These are phyloP conservation scores for Gnomoniopsis smithogilvyi DNA, from an alignment of 2,329 filamentous ascomycete species.

Conservation along the genomic window DNA sequence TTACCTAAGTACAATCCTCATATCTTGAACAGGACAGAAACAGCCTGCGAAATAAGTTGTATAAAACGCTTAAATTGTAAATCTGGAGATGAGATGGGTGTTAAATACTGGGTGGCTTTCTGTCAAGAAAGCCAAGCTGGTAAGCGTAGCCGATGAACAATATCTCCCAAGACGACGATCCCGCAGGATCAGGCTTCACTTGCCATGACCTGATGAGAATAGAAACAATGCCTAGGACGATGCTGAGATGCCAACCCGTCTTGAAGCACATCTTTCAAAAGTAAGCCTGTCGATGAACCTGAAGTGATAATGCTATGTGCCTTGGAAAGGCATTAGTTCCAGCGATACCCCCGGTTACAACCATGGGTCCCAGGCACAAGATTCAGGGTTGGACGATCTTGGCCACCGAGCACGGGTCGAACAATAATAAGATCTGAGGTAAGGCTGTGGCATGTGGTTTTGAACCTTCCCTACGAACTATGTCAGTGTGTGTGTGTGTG, in stretches of 20 bases:
- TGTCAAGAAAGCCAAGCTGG: background rate
- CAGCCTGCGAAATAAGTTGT: background rate
- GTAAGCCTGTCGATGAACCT: slow-evolving; percentile 12
- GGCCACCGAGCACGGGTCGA: slow-evolving; percentile 4
- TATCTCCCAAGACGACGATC: slow-evolving; percentile 3
- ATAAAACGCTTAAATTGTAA: background rate
- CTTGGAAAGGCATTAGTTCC: slow-evolving; percentile 3
- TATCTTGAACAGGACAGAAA: background rate
- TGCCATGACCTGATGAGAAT: slow-evolving; percentile 4
- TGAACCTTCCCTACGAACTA: background rate
- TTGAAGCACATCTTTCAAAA: slow-evolving; percentile 8
- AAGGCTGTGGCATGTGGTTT: background rate
- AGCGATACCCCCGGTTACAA: slow-evolving; percentile 1
- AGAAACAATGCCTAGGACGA: slow-evolving; percentile 8
- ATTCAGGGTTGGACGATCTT: background rate
- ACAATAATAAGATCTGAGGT: background rate
- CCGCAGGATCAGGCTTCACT: slow-evolving; percentile 12
- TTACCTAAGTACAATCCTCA: background rate
- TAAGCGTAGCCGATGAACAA: slow-evolving; percentile 10
- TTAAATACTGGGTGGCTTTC: slow-evolving; percentile 1
- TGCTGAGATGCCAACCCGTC: slow-evolving; percentile 11
- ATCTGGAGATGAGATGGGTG: slow-evolving; percentile 1
- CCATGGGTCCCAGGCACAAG: background rate
- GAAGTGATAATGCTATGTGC: slow-evolving; percentile 4
- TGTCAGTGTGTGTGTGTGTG: background rate